Base-by-base conservation (phyloP, 73 alveolate genomes). In the Uronychia binucleata region DNA sequence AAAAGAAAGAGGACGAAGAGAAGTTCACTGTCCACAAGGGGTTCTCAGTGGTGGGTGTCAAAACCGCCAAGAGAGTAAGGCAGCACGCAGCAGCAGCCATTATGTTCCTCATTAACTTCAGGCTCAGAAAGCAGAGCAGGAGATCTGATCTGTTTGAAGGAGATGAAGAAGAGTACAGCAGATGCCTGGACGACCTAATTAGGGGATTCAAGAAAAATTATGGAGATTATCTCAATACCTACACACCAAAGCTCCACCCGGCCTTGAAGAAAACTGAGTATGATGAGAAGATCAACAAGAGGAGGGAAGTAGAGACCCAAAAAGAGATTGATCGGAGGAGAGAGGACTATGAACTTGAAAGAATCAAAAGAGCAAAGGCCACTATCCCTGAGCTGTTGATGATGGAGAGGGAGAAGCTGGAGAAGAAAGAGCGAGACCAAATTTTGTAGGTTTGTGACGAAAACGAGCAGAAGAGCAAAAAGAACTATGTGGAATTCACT, bases 311-410 rank as follows among this genome's bases (percentile, higher is more conserved):
- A 11, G 67, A 46, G 67, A 46, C 67, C 67, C 67, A 46, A 46
- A 46, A 46, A 19, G 67, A 46, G 67, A 46, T 46, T 46, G 67
- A 46, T 11, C 5, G 67, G 19, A 46, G 67, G 67, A 46, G 67
- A 46, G 77, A 80, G 58, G 87, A 80, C 26, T 78, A 33, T 46
- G 93, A 87, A 75, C 32, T 78, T 59, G 93, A 87, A 57, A 79
- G 77, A 34, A 28, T 14, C 0, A 81, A 58, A 75, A 30, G 93
- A 74, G 83, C 76, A 59, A 80, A 8, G 27, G 32, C 32, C 28
- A 75, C 81, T 5, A 26, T 75, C 1, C 57, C 28, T 13, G 81
- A 75, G 32, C 58, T 75, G 27, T 27, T 75, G 1, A 28, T 28
- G 27, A 26, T 8, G 28, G 81, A 75, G 58, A 25, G 59, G 5